Percentiles rank a stretch among this genome's conserved stretches.
Evolutionary conservation across 2,329 filamentous ascomycete species (phyloP).

Genomic region (Beauveria bassiana): DNA sequence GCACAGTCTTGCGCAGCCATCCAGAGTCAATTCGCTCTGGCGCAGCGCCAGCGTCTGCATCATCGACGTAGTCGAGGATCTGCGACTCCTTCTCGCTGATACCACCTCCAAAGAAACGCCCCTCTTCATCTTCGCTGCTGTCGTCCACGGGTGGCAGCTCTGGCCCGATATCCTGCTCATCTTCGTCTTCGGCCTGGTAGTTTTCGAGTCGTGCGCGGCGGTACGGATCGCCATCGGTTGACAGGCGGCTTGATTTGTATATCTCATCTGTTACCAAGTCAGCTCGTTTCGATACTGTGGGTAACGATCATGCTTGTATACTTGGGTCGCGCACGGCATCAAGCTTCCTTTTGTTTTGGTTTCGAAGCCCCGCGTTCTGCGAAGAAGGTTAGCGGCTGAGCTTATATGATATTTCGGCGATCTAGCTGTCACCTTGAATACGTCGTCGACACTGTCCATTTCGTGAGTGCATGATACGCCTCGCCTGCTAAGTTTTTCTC

Average conservation of each 20-base stretch:
- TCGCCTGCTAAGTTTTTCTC: background rate
- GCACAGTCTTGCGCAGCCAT: constrained; percentile 75
- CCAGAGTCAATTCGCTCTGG: constrained; percentile 72
- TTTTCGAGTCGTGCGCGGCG: constrained; percentile 29
- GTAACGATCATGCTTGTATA: constrained; percentile 27
- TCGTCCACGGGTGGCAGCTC: constrained; percentile 37
- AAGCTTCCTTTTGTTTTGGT: constrained; percentile 54
- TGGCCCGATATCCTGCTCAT: constrained; percentile 43
- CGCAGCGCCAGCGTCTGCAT: constrained; percentile 27
- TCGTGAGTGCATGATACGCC: background rate
- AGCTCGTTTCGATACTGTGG: background rate
- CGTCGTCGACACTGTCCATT: constrained; percentile 52
- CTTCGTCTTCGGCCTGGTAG: constrained; percentile 35
- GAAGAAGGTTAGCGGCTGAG: constrained; percentile 15
- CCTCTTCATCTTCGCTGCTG: constrained; percentile 70
- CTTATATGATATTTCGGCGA: background rate
- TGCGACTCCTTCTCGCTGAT: constrained; percentile 73
- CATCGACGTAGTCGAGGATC: constrained; percentile 81
- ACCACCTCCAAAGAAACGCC: constrained; percentile 90
- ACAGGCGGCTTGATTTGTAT: constrained; percentile 54
- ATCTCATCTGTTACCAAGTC: constrained; percentile 40
- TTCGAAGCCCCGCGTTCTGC: constrained; percentile 36
- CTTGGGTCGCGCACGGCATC: constrained; percentile 55
- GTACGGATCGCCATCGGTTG: constrained; percentile 33
- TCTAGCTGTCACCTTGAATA: constrained; percentile 40